Evolutionary conservation across 768 basidiomycete genomes (phyloP), one percentile per base, ranked within the genome.

Genomic region (Austroboletus eburneus): DNA sequence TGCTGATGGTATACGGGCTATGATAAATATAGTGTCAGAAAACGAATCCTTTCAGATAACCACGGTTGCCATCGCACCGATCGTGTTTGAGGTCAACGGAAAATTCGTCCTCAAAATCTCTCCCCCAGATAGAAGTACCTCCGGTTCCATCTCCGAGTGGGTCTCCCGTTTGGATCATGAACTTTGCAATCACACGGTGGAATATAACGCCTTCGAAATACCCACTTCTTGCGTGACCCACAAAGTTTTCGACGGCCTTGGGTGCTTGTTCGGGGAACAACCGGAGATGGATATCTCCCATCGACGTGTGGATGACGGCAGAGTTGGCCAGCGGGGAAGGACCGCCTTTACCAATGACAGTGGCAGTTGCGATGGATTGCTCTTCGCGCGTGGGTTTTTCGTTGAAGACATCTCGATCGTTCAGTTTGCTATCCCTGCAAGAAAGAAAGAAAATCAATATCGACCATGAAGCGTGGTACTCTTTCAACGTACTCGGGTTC

Each of bases 101-200:
- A 59, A 98, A 92, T 68, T 98, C 95, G 61, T 97, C 91, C 61
- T 92, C 92, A 56, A 95, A 94, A 35, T 92, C 88, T 45, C 72
- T 66, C 3, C 83, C 91, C 91, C 93, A 96, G 49, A 95, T 90
- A 12, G 87, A 91, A 41, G 76, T 81, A 13, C 93, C 93, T 14
- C 92, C 92, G 1, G 92, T 94, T 5, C 92, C 93, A 68, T 96
- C 91, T 18, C 90, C 92, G n/a, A 93, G 70, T 3, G 93, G 93
- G 59, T 95, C 92, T 25, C 92, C 92, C 4, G 92, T 95, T 73
- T 96, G 93, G 46, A 96, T 87, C 93, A 95, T 95, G 62, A 99
- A 99, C 69, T 99, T 98, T 50, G 91, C 80, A 63, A 99, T 99
- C 53, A 98, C 90, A 48, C 96, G 87, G 65, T 99, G 96, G 75